A percentile compares a stretch with the other conserved stretches of the same genome.
phyloP scores from a whole-genome alignment of 2,329 filamentous ascomycete genomes.

The Saccharata proteae region DNA sequence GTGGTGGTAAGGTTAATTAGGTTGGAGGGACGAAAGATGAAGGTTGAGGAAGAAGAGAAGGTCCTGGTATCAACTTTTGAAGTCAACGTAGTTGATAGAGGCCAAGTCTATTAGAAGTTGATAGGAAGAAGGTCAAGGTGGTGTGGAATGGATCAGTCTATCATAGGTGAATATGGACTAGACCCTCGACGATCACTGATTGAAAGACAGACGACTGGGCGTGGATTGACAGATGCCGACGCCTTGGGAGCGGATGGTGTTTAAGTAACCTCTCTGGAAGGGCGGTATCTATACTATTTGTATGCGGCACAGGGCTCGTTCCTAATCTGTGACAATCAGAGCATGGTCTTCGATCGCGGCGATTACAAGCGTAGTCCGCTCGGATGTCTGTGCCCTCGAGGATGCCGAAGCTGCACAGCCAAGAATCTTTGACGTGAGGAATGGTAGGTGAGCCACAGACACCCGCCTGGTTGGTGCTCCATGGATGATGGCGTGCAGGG shows the following conservation, averaged over 20 bases:
- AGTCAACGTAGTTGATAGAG: not conserved
- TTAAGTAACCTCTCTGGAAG: constrained; percentile 13
- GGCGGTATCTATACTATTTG: constrained; percentile 25
- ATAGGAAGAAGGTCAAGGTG: constrained; percentile 4
- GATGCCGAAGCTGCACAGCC: constrained; percentile 27
- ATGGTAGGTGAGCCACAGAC: constrained; percentile 6
- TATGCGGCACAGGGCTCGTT: constrained; percentile 12
- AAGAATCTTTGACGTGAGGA: constrained; percentile 29
- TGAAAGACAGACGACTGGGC: constrained; percentile 7
- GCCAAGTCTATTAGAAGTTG: not conserved
- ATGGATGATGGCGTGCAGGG: constrained; percentile 9
- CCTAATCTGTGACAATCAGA: constrained; percentile 5
- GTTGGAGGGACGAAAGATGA: not conserved
- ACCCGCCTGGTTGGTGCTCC: constrained; percentile 8
- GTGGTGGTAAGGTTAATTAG: constrained; percentile 5
- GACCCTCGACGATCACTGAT: constrained; percentile 1
- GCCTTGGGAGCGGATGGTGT: constrained; percentile 4
- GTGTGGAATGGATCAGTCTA: constrained; percentile 5
- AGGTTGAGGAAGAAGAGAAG: not conserved
- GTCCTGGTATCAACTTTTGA: constrained; percentile 3
- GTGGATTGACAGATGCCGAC: too few relatives aligned
- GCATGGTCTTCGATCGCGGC: constrained; percentile 6
- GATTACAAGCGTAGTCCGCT: constrained; percentile 17
- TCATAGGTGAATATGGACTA: constrained; percentile 7
- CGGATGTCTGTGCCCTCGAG: constrained; percentile 19